A percentile compares a stretch with the other conserved stretches of the same genome.
phyloP scores from a whole-genome alignment of 768 basidiomycete species.

The Tubosaeta brunneosetosa region DNA sequence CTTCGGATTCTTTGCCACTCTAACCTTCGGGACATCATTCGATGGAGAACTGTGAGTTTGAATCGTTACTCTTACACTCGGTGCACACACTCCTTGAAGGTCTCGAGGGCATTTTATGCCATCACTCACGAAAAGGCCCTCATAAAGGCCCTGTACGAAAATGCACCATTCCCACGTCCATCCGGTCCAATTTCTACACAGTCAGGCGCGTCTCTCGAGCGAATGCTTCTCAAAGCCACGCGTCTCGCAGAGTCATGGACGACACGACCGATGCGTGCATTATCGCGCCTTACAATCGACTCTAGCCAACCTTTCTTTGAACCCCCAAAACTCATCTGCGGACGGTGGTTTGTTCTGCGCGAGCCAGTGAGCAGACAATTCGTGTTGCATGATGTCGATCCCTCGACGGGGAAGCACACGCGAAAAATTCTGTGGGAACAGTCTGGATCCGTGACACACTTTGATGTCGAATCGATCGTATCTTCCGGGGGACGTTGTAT shows the following conservation, averaged over 20 bases:
- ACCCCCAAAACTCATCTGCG: background rate
- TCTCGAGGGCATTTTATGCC: no score
- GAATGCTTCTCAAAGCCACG: background rate
- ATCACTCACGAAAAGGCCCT: no score
- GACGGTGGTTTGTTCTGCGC: constrained; percentile 1
- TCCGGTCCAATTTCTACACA: no score
- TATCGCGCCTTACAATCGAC: background rate
- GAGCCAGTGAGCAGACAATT: background rate
- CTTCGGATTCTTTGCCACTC: background rate
- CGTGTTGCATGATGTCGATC: background rate
- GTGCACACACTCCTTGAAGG: background rate
- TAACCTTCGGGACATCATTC: background rate
- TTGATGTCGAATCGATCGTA: background rate
- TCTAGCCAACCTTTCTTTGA: no score
- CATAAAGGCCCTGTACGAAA: no score
- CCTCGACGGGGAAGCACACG: background rate
- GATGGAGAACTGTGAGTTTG: background rate
- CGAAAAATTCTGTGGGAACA: background rate
- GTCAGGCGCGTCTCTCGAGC: no score
- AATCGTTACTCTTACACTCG: background rate
- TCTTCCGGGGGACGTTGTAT: background rate
- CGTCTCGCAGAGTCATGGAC: background rate
- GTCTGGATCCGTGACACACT: fast-evolving
- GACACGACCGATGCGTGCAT: background rate
- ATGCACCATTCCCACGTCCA: no score